Evolutionary conservation across 345 rosid species (phyloP), one percentile per base, ranked within the genome.

Genomic region (Boechera divaricarpa): DNA sequence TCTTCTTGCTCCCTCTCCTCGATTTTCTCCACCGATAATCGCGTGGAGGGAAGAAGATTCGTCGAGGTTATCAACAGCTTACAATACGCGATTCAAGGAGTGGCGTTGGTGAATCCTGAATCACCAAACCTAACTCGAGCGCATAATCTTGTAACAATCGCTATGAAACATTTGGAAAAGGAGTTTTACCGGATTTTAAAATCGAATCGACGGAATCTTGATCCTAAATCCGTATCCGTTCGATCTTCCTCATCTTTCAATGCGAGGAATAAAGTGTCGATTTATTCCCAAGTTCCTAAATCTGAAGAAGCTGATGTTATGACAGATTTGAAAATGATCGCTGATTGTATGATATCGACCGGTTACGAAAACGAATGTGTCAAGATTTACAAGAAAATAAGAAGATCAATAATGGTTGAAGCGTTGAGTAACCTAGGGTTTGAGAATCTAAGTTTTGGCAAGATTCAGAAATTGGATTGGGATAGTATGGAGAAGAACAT

Each of bases 281-380:
- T 39, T 5, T 72, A 48, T 0, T 67, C 63, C 0, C 71, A 84
- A 15, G 72, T 63, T 13, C 81, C 78, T 8, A 78, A 28, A 33
- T 58, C 82, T 51, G 69, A 77, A 74, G 63, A 71, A 13, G 45
- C 71, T 5, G 69, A 82, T 21, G 88, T 81, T 10, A 87, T 96
- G 91, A 78, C 85, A 6, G 94, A 92, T 69, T 79, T 95, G 64
- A 86, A 79, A 72, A 71, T 86, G 48, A 88, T 95, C 11, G 97
- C 97, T 5, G 96, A 95, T 21, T 91, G 99, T 77, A 95, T 95
- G 99, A 88, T 95, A 55, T 60, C 80, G 6, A 75, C 87, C 1
- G 99, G 99, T 4, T 88, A 88, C 39, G 84, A 82, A 15, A 83
- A 85, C 76, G 98, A 95, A 74, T 95, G 97, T 56, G 39, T 88